These are phyloP conservation scores for Sphagnum magellanicum DNA, from an alignment of 228 moss, liverwort and hornwort species.

Conservation along the genomic window DNA sequence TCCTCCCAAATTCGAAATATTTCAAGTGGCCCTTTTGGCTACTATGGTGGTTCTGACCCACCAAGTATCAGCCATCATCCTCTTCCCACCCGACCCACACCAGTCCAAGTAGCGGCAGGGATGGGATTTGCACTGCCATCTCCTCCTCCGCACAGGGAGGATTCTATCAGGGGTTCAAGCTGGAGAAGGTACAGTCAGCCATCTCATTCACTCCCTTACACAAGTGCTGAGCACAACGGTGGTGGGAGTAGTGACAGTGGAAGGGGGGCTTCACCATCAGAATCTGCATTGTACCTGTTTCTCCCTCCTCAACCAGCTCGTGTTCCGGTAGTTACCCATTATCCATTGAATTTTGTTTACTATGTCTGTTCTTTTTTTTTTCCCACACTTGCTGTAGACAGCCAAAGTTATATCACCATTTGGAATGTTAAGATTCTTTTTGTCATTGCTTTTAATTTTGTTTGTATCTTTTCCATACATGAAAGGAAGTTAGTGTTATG, in stretches of 20 bases:
- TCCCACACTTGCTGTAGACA: too few species aligned
- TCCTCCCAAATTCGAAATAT: conserved; percentile 28
- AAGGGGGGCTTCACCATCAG: conserved; percentile 58
- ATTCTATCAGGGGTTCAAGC: conserved; percentile 29
- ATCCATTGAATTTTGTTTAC: too few species aligned
- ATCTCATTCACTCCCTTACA: conserved; percentile 19
- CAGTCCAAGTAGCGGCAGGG: conserved; percentile 31
- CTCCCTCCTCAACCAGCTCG: conserved; percentile 86
- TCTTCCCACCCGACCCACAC: conserved; percentile 78
- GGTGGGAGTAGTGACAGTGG: conserved; percentile 69
- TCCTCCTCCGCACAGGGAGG: conserved; percentile 40
- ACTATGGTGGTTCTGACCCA: conserved; percentile 38
- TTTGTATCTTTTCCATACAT: too few species aligned
- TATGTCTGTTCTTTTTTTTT: too few species aligned
- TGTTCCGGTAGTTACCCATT: conserved; percentile 41
- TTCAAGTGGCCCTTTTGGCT: conserved; percentile 34
- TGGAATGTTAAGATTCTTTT: too few species aligned
- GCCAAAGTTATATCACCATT: too few species aligned
- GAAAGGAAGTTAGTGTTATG: too few species aligned
- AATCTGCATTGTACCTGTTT: conserved; percentile 40
- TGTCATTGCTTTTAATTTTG: too few species aligned
- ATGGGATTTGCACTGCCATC: conserved; percentile 48
- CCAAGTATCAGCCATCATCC: conserved; percentile 42
- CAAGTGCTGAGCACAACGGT: conserved; percentile 61
- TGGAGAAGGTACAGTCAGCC: conserved; percentile 57